Evolutionary conservation across 2,329 filamentous ascomycete genomes (phyloP), one percentile per base, ranked within the genome.

Genomic region (Penicillium griseofulvum): DNA sequence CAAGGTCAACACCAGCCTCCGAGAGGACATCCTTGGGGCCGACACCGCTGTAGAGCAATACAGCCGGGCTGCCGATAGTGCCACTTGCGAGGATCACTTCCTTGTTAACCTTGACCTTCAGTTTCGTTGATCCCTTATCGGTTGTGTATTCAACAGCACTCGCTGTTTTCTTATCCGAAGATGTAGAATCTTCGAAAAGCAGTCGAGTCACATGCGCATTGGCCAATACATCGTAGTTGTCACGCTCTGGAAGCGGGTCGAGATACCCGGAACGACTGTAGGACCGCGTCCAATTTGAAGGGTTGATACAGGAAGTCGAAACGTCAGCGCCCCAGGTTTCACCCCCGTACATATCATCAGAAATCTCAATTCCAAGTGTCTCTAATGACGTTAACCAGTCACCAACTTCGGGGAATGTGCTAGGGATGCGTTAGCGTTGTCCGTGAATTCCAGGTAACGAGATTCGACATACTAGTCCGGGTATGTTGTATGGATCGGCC

Each of bases 31-130:
- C 69, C 12, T 76, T 73, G 28, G 78, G 75, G 3, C 85, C 86
- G 36, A 88, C 76, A 2, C 85, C 85, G 0, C 83, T 86, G 5
- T 86, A 72, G 55, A 87, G 82, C 24, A 83, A 77, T 10, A 84
- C 74, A 66, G 81, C 81, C 2, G 80, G 86, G 31, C 81, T 85
- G 62, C 80, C 80, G 33, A 82, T 71, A 33, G 78, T 79, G 0
- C 86, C 86, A 4, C 83, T 82, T 0, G 64, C 29, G 1, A 70
- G 46, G 26, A 66, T 61, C 8, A 66, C 69, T 55, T 69, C 67
- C 38, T 69, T 69, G 10, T 56, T 66, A 2, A 69, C 63, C 26
- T 64, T 65, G 39, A 68, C 59, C 0, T 53, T 64, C 39, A 58
- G 45, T 9, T 59, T 71, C 1, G 63, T 69, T 5, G 55, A 58